These are phyloP conservation scores for Actinomortierella ambigua DNA, from an alignment of 371 early-diverging fungal genomes.

Conservation along the genomic window DNA sequence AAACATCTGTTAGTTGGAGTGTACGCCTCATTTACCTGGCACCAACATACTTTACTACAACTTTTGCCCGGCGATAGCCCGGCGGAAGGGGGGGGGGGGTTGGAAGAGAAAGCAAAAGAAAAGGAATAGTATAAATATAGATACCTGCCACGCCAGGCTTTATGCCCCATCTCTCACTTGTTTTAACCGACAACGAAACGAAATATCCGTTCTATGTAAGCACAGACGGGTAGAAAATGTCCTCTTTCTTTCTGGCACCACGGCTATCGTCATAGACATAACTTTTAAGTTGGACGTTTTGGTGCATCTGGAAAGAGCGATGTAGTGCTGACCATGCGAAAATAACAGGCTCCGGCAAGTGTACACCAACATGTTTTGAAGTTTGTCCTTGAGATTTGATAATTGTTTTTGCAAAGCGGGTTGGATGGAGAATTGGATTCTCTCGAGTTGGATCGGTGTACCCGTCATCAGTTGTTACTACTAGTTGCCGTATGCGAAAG, in stretches of 20 bases:
- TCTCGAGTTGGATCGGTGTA: conserved; percentile 9
- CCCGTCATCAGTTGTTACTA: not conserved
- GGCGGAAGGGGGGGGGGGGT: no score
- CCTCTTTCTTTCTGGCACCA: not conserved
- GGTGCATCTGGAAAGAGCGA: conserved; percentile 18
- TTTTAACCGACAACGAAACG: no score
- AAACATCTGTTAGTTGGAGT: no score
- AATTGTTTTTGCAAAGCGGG: conserved; percentile 38
- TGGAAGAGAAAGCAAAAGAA: no score
- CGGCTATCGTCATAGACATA: not conserved
- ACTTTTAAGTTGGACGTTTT: conserved; percentile 3
- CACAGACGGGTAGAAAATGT: conserved; percentile 3
- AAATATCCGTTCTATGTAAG: no score
- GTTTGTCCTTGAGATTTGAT: conserved; percentile 45
- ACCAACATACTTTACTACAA: no score
- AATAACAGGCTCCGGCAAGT: conserved; percentile 18
- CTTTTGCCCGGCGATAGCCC: no score
- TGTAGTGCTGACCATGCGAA: conserved; percentile 30
- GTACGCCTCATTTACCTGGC: no score
- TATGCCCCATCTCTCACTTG: no score
- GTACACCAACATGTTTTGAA: conserved; percentile 11
- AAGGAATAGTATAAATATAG: no score
- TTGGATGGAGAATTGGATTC: conserved; percentile 26
- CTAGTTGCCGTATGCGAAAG: conserved; percentile 7
- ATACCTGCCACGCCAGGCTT: no score